Percentiles rank a stretch among this genome's conserved stretches.
phyloP scores from a whole-genome alignment of 2,329 filamentous ascomycete genomes.

The Pseudogymnoascus sp. region DNA sequence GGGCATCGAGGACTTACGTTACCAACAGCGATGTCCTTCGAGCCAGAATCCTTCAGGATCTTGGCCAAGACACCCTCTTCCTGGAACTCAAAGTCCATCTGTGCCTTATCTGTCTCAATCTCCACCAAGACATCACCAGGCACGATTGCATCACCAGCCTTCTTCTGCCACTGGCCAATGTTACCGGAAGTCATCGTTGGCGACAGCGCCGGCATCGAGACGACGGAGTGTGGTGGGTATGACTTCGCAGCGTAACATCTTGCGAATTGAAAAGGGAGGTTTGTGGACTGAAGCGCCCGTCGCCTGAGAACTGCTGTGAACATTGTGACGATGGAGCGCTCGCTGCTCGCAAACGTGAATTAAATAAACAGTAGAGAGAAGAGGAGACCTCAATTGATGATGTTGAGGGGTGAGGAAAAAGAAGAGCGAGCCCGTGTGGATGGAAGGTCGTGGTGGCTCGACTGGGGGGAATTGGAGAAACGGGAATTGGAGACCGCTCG shows the following conservation, averaged over 20 bases:
- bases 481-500: conserved; percentile 3
- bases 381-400: conserved; percentile 4
- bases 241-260: conserved; percentile 57
- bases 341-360: not conserved
- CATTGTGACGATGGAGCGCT: conserved; percentile 36
- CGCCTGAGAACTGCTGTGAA: conserved; percentile 56
- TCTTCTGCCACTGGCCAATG: conserved; percentile 97
- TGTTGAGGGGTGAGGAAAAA: not conserved
- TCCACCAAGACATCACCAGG: conserved; percentile 95
- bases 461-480: not conserved
- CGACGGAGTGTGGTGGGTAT: conserved; percentile 86
- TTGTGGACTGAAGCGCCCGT: conserved; percentile 47
- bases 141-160: conserved; percentile 75
- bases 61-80: conserved; percentile 95
- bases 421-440: conserved; percentile 1
- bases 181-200: conserved; percentile 96
- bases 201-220: conserved; percentile 96
- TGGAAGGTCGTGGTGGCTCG: not conserved
- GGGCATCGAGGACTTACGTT: conserved; percentile 58
- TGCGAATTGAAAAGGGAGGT: conserved; percentile 47
- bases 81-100: conserved; percentile 99
- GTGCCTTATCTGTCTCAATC: conserved; percentile 99
- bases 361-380: not conserved
- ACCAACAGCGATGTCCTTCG: conserved; percentile 89
- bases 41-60: conserved; percentile 83